Base-by-base conservation (phyloP, 2,329 filamentous ascomycete genomes). In the Diaporthe longicolla region DNA sequence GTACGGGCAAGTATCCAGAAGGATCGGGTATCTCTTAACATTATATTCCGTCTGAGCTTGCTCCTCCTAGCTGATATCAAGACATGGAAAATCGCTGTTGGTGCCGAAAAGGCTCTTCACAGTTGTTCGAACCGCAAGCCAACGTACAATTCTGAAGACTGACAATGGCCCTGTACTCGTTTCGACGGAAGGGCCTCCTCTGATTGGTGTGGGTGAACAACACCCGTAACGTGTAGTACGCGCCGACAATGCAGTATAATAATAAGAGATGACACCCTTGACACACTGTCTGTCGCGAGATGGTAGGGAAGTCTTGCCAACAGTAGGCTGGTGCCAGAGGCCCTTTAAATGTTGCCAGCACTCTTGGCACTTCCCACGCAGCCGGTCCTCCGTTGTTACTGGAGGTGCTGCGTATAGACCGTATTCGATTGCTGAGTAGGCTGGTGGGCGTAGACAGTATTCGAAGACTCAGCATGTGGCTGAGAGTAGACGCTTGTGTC, bases 401-500 rank as follows among this genome's bases (percentile, higher is more conserved):
- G 81, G 74, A 83, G 82, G 77, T 84, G 81, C 76, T 83, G 82
- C 76, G 81, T 77, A 79, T 84, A 83, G 76, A 83, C 55, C 50
- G 73, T 78, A 76, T 78, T 82, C 79, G 73, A 71, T 11, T 68
- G 29, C 32, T 74, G 72, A 29, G 71, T 57, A 29, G 71, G 72
- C 29, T 71, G 72, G 11, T 75, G 72, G 24, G 35, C 61, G 50
- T 75, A 75, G 43, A 74, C 69, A 59, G 69, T 57, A 57, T 63
- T 75, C 43, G 63, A 37, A 54, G 72, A 40, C 78, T 84, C 72
- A 59, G 73, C 43, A 13, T 66, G 73, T 54, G 70, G 59, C 61
- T 76, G 84, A 75, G 83, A 79, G 79, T 85, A 86, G 77, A 84
- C 77, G 75, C 78, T 82, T 79, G 82, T 86, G 85, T 87, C 85